Evolutionary conservation across 257 asterid species (phyloP).

Genomic region (Sherardia arvensis): DNA sequence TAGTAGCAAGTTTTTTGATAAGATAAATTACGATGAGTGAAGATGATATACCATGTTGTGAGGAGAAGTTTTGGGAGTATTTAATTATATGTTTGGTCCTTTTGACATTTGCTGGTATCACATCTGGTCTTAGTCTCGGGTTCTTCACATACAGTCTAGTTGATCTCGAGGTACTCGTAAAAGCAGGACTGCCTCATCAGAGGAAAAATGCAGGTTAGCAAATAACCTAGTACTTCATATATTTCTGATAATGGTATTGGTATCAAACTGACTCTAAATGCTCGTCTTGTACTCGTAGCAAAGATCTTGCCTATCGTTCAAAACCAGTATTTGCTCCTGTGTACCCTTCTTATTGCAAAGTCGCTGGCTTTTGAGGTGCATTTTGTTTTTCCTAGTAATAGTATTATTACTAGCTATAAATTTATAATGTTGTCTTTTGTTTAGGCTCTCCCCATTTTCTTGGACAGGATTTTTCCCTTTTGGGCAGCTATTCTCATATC

Average conservation of each 20-base stretch:
- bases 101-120: constrained; percentile 72
- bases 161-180: constrained; percentile 69
- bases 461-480: constrained; percentile 22
- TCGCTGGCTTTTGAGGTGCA: constrained; percentile 67
- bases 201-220: constrained; percentile 53
- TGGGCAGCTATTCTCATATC: constrained; percentile 1
- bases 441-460: constrained; percentile 76
- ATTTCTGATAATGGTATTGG: not conserved
- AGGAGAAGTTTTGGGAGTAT: constrained; percentile 74
- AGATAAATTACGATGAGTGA: constrained; percentile 46
- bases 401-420: not conserved
- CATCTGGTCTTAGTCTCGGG: constrained; percentile 84
- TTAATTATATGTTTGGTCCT: constrained; percentile 38
- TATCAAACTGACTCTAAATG: not conserved
- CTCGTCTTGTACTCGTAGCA: constrained; percentile 22
- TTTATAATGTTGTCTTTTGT: not conserved
- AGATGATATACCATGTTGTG: constrained; percentile 77
- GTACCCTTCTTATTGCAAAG: constrained; percentile 35
- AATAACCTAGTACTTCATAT: not conserved
- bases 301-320: constrained; percentile 74
- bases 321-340: constrained; percentile 78
- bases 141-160: constrained; percentile 86
- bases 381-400: not conserved
- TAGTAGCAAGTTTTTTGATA: not conserved
- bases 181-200: constrained; percentile 66